These are phyloP conservation scores for Sequoia sempervirens DNA, from an alignment of 75 land plant species.

Conservation along the genomic window DNA sequence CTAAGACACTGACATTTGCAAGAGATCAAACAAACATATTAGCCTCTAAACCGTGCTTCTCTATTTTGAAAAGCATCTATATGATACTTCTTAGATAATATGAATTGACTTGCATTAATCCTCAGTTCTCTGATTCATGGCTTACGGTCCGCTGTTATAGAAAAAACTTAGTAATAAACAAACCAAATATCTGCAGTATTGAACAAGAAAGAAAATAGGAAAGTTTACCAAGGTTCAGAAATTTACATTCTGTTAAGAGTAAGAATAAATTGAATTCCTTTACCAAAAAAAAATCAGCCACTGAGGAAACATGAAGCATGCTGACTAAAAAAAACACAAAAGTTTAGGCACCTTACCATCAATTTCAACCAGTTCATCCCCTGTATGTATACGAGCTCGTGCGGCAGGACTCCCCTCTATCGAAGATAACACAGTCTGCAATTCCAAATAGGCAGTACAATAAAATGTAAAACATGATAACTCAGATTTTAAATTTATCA, in stretches of 20 bases:
- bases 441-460: conserved; percentile 1
- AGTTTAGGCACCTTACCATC: conserved; percentile 53
- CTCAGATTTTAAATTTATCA: neutral
- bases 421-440: conserved; percentile 82
- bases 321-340: conserved; percentile 10
- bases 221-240: neutral
- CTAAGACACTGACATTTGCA: neutral
- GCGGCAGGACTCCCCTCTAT: conserved; percentile 91
- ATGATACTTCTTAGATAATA: neutral
- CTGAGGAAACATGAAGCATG: neutral
- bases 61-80: neutral
- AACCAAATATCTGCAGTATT: neutral
- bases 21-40: neutral
- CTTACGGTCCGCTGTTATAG: neutral
- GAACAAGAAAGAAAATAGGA: neutral
- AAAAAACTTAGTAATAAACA: neutral
- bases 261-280: neutral
- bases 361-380: conserved; percentile 90
- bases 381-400: conserved; percentile 87
- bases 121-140: neutral
- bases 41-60: neutral
- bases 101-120: neutral
- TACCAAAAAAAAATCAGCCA: neutral
- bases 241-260: neutral
- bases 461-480: neutral